These are phyloP conservation scores for Debaryomyces prosopidis DNA, from an alignment of 805 yeast species.

Conservation along the genomic window DNA sequence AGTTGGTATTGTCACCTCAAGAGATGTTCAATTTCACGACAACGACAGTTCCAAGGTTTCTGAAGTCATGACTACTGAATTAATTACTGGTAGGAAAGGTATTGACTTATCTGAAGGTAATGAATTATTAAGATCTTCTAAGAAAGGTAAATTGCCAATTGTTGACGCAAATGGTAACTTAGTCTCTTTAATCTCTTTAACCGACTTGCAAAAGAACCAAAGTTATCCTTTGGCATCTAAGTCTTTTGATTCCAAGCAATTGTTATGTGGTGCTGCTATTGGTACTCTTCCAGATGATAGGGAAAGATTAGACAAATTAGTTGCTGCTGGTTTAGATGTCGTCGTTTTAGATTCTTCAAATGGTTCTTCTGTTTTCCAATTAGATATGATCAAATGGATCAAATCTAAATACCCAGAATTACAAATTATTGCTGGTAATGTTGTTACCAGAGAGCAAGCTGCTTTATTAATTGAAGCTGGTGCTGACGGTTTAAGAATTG, in stretches of 20 bases:
- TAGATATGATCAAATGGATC: conserved; percentile 90
- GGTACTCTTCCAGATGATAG: conserved; percentile 92
- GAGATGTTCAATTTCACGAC: conserved; percentile 95
- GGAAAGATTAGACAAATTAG: conserved; percentile 79
- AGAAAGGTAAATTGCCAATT: conserved; percentile 97
- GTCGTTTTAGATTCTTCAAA: conserved; percentile 95
- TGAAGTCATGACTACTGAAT: conserved; percentile 86
- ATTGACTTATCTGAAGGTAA: conserved; percentile 84
- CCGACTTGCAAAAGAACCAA: conserved; percentile 95
- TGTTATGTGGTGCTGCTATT: conserved; percentile 97
- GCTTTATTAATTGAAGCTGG: conserved; percentile 93
- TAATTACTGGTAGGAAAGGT: conserved; percentile 82
- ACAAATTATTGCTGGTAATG: conserved; percentile 96
- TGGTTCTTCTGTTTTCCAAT: conserved; percentile 95
- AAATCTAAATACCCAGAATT: conserved; percentile 76
- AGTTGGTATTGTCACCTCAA: conserved; percentile 92
- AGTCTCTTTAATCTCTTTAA: conserved; percentile 87
- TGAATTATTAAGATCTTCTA: conserved; percentile 83
- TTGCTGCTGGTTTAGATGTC: conserved; percentile 95
- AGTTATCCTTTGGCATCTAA: conserved; percentile 93
- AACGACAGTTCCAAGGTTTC: conserved; percentile 60
- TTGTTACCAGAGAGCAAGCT: conserved; percentile 98
- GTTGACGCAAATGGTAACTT: conserved; percentile 75
- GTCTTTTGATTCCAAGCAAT: conserved; percentile 88
- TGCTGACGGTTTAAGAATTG: conserved; percentile 97